Base-by-base conservation (phyloP, 2,329 filamentous ascomycete species). In the Diaporthe aspalathi region DNA sequence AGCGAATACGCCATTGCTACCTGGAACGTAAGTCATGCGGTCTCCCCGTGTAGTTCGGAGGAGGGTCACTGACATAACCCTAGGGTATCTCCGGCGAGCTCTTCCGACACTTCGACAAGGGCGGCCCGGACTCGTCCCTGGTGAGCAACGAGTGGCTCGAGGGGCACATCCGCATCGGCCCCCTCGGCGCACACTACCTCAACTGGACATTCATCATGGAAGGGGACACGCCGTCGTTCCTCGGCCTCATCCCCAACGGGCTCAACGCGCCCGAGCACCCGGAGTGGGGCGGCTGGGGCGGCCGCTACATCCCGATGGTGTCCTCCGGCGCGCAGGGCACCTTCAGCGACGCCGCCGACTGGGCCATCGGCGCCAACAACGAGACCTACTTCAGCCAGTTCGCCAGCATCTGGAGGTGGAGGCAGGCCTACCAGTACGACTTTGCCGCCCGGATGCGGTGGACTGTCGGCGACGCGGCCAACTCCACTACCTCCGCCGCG, bases 341-440 rank as follows among this genome's bases (percentile, higher is more conserved):
- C 60, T 82, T 76, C 62, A 77, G 74, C 20, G 81, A 83, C 72
- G 75, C 78, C 0, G 73, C 75, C 2, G 82, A 84, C 71, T 72
- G 73, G 1, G 80, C 81, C 6, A 67, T 78, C n/a, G 81, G 81
- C 3, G 29, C 72, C 16, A 76, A 83, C 70, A 78, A 79, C 5
- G 74, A 76, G 38, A 76, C 66, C 2, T 77, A 79, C 69, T 75
- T 76, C 43, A 79, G 77, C 47, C 86, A 84, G 62, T 82, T 86
- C 27, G 84, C 85, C 2, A 85, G 84, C 0, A 84, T 88, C 40
- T 88, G 86, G 85, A 79, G 86, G n/a, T 88, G 85, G 86, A 77
- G 85, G 17, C 79, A 83, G 67, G 84, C 85, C 0, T 88, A 84
- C 70, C 85, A 87, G 76, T 83, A 84, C 60, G 85, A 87, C 68